Conservation (phyloP, 2,329 filamentous ascomycete genomes). For the Thelonectria blattea region DNA sequence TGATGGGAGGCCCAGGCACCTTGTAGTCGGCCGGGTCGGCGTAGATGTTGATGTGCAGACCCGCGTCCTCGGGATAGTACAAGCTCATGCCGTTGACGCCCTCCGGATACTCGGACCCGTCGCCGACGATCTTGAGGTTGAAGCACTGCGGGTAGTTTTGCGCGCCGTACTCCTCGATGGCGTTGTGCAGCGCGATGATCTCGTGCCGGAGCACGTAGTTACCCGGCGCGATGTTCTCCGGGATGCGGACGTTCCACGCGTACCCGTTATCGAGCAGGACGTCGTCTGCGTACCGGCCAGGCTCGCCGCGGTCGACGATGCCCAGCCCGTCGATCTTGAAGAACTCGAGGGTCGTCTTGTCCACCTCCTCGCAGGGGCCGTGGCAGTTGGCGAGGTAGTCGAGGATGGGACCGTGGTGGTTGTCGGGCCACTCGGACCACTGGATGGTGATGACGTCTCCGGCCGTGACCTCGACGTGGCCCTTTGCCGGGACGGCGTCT, state of each 20-base stretch:
- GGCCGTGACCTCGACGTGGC: slow-evolving; percentile 50
- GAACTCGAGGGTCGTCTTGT: slow-evolving; percentile 52
- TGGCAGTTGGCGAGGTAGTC: slow-evolving; percentile 54
- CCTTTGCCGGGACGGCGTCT: slow-evolving; percentile 47
- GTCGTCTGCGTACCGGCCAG: slow-evolving; percentile 50
- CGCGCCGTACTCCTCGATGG: slow-evolving; percentile 48
- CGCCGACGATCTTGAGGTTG: slow-evolving; percentile 54
- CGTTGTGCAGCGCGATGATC: slow-evolving; percentile 60
- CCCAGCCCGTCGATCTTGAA: slow-evolving; percentile 54
- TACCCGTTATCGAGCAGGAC: slow-evolving; percentile 57
- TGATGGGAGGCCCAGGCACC: slow-evolving; percentile 42
- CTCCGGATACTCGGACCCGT: slow-evolving; percentile 42
- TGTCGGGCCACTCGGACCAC: slow-evolving; percentile 57
- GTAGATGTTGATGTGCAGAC: slow-evolving; percentile 46
- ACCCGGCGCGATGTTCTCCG: slow-evolving; percentile 52
- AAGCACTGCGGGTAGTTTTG: slow-evolving; percentile 62
- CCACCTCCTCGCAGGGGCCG: slow-evolving; percentile 48
- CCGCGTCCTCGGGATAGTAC: slow-evolving; percentile 45
- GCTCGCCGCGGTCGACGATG: slow-evolving; percentile 43
- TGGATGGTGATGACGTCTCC: slow-evolving; percentile 53
- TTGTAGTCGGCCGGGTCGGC: slow-evolving; percentile 35
- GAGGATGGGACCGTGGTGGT: slow-evolving; percentile 55
- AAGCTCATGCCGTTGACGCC: slow-evolving; percentile 45
- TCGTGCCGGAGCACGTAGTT: slow-evolving; percentile 63
- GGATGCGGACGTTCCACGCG: slow-evolving; percentile 57